phyloP scores from a whole-genome alignment of 768 basidiomycete species.

The Leccinellum rugosiceps region DNA sequence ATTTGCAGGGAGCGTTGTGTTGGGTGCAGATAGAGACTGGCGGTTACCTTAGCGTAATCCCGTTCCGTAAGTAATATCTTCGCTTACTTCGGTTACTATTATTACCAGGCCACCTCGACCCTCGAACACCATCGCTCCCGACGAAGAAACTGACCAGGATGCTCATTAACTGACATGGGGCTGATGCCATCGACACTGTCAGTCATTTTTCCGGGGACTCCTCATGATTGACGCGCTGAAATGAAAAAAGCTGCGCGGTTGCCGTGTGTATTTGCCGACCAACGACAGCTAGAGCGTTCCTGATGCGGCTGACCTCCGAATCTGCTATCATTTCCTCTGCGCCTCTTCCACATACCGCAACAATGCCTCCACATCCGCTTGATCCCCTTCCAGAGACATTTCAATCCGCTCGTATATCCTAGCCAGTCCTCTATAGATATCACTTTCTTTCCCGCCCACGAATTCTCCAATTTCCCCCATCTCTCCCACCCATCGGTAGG shows the following conservation, averaged over 20 bases:
- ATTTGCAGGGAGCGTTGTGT: constrained; percentile 22
- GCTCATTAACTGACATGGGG: neutral
- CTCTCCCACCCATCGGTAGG: constrained; percentile 60
- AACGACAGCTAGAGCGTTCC: constrained; percentile 13
- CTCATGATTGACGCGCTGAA: constrained; percentile 22
- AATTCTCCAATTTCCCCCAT: constrained; percentile 63
- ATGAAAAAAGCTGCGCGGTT: constrained; percentile 25
- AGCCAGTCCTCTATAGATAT: constrained; percentile 48
- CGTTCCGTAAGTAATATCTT: constrained; percentile 13
- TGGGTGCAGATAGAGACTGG: constrained; percentile 21
- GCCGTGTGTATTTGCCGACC: constrained; percentile 13
- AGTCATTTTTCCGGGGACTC: constrained; percentile 4
- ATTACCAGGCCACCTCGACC: neutral
- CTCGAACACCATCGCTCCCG: neutral
- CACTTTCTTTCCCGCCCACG: constrained; percentile 43
- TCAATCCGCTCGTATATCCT: constrained; percentile 44
- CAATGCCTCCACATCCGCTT: constrained; percentile 40
- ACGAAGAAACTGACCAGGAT: neutral
- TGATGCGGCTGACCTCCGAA: neutral
- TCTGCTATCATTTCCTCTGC: neutral
- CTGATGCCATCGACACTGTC: neutral
- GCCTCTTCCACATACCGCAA: constrained; percentile 44
- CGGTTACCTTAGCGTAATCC: constrained; percentile 24
- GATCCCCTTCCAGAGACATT: constrained; percentile 35
- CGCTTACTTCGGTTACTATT: constrained; percentile 18